Base-by-base conservation (phyloP, 164 flowering plant species). In the Brasenia schreberi region DNA sequence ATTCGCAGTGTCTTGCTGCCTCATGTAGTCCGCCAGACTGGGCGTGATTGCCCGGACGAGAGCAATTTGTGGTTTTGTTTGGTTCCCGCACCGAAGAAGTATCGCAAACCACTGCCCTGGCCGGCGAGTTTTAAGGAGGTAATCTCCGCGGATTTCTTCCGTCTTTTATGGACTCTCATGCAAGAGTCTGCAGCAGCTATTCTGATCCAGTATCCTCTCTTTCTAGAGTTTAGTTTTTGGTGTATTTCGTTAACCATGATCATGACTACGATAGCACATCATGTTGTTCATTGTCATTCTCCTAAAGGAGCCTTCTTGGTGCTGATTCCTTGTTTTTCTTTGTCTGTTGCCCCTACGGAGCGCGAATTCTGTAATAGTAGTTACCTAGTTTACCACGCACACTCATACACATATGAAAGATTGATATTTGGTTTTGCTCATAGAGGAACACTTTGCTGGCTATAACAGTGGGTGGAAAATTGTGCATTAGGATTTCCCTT, bases 101-200 rank as follows among this genome's bases (percentile, higher is more conserved):
- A 61, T n/a, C 19, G 33, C n/a, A 12, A 18, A 18, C 63, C 63
- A n/a, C 17, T 16, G 0, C 63, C 63, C 10, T 61, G 63, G 63
- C 63, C 63, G 18, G 63, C 12, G 33, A 61, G 63, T n/a, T 61
- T 61, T 27, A 61, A 23, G 10, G 63, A 61, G 63, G 63, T 61
- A 61, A 49, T 49, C 10, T 49, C 56, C 56, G 16, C 56, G 10
- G 56, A 3, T 9, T 49, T 49, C 12, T 49, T 14, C 56, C 16
- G 10, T 49, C 56, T 9, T 9, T 3, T 49, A 14, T 14, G 16
- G 56, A 49, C 56, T 49, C 56, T 14, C 10, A 49, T 9, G 12
- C 3, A 14, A 49, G 56, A 1, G 10, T 14, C 4, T 14, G 10
- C 10, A 49, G 16, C 56, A 9, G 56, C 56, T 9, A 49, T 49